Evolutionary conservation across 257 asterid species (phyloP), one percentile per base, ranked within the genome.

Genomic region (Solanum okadae): DNA sequence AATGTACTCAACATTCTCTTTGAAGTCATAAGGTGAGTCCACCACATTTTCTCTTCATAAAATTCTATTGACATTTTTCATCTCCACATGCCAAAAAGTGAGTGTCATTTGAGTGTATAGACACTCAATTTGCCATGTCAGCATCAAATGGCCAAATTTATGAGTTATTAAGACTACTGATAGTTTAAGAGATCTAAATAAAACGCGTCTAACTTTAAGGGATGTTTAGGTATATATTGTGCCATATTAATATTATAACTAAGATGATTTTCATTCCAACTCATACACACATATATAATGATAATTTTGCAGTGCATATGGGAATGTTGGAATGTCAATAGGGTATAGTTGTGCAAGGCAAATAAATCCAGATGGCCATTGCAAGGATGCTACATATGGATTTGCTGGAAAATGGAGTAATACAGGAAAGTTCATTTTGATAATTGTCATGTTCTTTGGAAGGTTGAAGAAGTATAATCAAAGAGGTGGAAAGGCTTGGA

Each of bases 331-430:
- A 3, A 86, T 93, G 79, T 81, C 95, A 13, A n/a, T 86, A 16
- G 96, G 97, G 10, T 94, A 94, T 83, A 92, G 93, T 29, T 93
- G 98, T 61, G 90, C 73, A 9, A 90, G 88, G 61, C 95, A 87
- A 49, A 85, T 93, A 8, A 85, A 86, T 12, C 70, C 77, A 0
- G 85, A 75, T 68, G 89, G 38, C 4, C 25, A 72, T 4, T 93
- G 98, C 76, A 73, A 76, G 79, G 92, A 90, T 87, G 91, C 87
- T 18, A 68, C 86, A 46, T 89, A 29, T 37, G 97, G 97, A 31
- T 92, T 94, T 18, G 91, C 42, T 1, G 97, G 96, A 87, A 93
- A 71, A 88, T 94, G 96, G 96, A 93, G 94, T 46, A 22, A 88
- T 8, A 40, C 33, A 35, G 96, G 95, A 6, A 94, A 93, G 72